Percentiles rank a stretch among this genome's conserved stretches.
These are phyloP conservation scores for Cyclanthera cordifolia DNA, from an alignment of 306 rosid genomes.

Conservation along the genomic window DNA sequence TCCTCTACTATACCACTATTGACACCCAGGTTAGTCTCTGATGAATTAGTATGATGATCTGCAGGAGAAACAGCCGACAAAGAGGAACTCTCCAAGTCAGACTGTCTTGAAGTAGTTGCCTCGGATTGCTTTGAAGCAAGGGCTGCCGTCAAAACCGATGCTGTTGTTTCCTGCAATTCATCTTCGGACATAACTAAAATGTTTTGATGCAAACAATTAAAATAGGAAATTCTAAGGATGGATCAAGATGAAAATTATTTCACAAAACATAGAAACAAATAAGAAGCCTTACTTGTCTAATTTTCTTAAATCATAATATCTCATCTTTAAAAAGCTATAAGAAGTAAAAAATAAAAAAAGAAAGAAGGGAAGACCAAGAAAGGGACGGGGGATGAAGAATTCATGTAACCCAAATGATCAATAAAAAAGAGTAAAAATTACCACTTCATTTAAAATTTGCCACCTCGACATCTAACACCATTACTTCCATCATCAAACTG, in stretches of 20 bases:
- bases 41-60: constrained; percentile 6
- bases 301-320: neutral
- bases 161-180: constrained; percentile 40
- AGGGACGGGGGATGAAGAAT: too few species aligned
- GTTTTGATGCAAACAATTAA: neutral
- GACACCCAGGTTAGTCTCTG: constrained; percentile 15
- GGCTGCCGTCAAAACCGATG: constrained; percentile 38
- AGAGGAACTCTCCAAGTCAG: constrained; percentile 22
- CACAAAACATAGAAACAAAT: neutral
- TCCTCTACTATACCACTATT: constrained; percentile 9
- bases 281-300: neutral
- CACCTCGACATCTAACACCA: neutral
- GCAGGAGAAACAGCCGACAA: constrained; percentile 14
- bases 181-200: neutral
- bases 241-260: neutral
- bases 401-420: neutral
- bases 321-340: neutral
- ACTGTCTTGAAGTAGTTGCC: constrained; percentile 21
- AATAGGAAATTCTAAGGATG: neutral
- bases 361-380: neutral
- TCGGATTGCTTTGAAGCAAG: constrained; percentile 42
- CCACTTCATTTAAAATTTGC: neutral
- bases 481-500: neutral
- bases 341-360: too few species aligned
- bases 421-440: neutral